phyloP scores from a whole-genome alignment of 352 stramenopile species.

The Globisporangium perplexum region DNA sequence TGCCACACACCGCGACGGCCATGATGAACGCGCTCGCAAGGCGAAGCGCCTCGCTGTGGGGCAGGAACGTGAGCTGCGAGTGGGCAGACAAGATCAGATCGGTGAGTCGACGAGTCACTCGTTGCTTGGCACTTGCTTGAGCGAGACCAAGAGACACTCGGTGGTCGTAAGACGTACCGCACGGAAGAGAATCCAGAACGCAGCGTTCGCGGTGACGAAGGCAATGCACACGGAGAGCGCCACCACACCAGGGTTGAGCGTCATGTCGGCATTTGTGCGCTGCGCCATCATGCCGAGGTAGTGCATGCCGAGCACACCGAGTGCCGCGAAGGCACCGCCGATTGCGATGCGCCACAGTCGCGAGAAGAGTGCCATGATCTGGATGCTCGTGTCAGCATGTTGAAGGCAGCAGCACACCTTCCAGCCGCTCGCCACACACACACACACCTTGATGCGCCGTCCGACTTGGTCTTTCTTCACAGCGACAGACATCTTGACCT shows the following conservation, averaged over 20 bases:
- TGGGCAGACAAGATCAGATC: neutral
- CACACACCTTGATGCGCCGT: conserved; percentile 13
- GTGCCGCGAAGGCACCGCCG: conserved; percentile 38
- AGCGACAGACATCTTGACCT: conserved; percentile 12
- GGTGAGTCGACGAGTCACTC: too few relatives aligned
- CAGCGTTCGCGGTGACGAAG: conserved; percentile 46
- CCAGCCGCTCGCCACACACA: too few relatives aligned
- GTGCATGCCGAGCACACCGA: conserved; percentile 69
- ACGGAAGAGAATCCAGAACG: conserved; percentile 68
- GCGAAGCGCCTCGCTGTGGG: conserved; percentile 35
- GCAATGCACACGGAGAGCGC: conserved; percentile 38
- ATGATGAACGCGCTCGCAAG: conserved; percentile 51
- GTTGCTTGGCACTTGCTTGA: too few relatives aligned
- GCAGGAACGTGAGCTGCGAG: conserved; percentile 41
- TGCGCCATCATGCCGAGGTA: conserved; percentile 66
- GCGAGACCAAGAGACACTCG: too few relatives aligned
- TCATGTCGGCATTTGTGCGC: conserved; percentile 35
- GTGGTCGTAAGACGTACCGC: conserved; percentile 6
- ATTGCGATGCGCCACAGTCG: conserved; percentile 36
- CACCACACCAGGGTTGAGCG: conserved; percentile 28
- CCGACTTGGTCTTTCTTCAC: conserved; percentile 11
- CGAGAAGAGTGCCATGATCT: conserved; percentile 50
- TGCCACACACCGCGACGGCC: conserved; percentile 53
- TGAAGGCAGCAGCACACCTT: neutral
- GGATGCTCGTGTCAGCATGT: neutral